Base-by-base conservation (phyloP, 805 yeast species). In the Zygosaccharomyces lentus region DNA sequence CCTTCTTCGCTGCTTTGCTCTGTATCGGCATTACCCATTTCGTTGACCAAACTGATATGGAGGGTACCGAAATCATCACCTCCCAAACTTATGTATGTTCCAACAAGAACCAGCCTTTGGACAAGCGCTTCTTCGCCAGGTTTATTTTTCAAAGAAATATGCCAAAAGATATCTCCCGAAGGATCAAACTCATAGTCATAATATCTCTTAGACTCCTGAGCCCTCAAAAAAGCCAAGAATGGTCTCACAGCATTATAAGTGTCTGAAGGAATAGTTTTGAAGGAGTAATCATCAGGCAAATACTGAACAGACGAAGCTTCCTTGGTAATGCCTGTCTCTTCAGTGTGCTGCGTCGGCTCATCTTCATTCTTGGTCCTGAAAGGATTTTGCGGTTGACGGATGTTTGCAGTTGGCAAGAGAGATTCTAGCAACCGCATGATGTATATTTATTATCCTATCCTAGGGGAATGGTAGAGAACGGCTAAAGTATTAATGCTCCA, bases 131-230 rank as follows among this genome's bases (percentile, higher is more conserved):
- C 34, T 25, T 40, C 43, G 7, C 27, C 43, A n/a, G 49, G 54
- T 17, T 19, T 41, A 12, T 36, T 46, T n/a, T 40, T 43, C 15
- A 49, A 48, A 15, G 50, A 35, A 9, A 46, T 38, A 13, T 51
- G 43, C 49, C 48, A 49, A 9, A 34, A 40, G 17, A 36, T 45
- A 15, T 37, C 43, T 17, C 42, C 37, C 19, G 31, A 12, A 12
- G 53, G 37, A 17, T 46, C 45, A 17, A 43, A 38, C 19, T 25
- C 43, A 45, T 47, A 54, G 24, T 48, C 49, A 36, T 46, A 54
- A 40, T 54, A 56, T 7, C 26, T 37, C 32, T 54, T 54, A n/a
- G 41, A 39, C 7, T 39, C 34, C 26, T 53, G 53, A 13, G 57
- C 52, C 37, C 51, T 49, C 19, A 51, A 29, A 15, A 56, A 29